A percentile compares a stretch with the other conserved stretches of the same genome.
These are phyloP conservation scores for Brachypodium distachyon DNA, from an alignment of 202 grass and related monocot genomes.

Conservation along the genomic window DNA sequence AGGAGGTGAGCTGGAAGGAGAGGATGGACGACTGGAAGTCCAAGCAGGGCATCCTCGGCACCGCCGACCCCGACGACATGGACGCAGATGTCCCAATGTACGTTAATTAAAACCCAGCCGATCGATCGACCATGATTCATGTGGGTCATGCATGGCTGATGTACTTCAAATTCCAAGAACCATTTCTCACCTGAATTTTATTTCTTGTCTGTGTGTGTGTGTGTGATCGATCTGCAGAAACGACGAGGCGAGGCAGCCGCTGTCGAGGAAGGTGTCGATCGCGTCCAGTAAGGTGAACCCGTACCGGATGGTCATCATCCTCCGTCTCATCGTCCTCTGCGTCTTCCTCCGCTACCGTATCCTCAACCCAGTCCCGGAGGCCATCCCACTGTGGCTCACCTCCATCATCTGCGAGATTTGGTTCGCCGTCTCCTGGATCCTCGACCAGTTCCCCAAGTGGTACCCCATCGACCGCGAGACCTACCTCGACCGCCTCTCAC, in stretches of 20 bases:
- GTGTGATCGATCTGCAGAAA: constrained; percentile 16
- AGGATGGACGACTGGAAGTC: constrained; percentile 99
- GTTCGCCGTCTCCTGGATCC: constrained; percentile 98
- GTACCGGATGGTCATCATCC: constrained; percentile 92
- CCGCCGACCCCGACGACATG: constrained; percentile 57
- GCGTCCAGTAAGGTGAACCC: constrained; percentile 98
- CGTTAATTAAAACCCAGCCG: background rate
- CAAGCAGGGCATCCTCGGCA: constrained; percentile 59
- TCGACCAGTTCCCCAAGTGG: constrained; percentile 99
- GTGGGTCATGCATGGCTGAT: background rate
- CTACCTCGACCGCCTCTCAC: constrained; percentile 87
- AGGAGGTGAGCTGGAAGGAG: constrained; percentile 89
- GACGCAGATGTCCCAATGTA: constrained; percentile 90
- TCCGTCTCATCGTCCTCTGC: constrained; percentile 78
- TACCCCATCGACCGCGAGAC: constrained; percentile 95
- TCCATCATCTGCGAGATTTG: constrained; percentile 98
- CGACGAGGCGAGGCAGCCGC: constrained; percentile 89
- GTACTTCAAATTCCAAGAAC: background rate
- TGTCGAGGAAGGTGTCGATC: constrained; percentile 93
- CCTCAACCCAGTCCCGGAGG: constrained; percentile 75
- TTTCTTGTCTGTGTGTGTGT: background rate
- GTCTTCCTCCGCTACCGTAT: constrained; percentile 95
- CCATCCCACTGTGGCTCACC: constrained; percentile 86
- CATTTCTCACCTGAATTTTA: background rate
- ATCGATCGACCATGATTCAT: too few relatives aligned